A percentile compares a stretch with the other conserved stretches of the same genome.
These are phyloP conservation scores for Phytopythium aichiense DNA, from an alignment of 352 stramenopile genomes.

Conservation along the genomic window DNA sequence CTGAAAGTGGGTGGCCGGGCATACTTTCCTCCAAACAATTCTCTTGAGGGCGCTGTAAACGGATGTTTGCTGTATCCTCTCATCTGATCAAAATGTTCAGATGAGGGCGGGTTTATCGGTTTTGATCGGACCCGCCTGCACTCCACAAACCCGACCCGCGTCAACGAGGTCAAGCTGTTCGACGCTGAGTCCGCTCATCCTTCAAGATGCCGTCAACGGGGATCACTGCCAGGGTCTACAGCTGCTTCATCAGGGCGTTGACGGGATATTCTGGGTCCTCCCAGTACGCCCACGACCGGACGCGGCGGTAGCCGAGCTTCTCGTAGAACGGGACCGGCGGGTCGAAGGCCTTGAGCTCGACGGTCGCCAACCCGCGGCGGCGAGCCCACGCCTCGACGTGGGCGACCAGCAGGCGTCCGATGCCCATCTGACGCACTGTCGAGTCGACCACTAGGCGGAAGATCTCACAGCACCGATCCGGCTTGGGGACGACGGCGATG, in stretches of 20 bases:
- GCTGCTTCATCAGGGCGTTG: conserved; percentile 24
- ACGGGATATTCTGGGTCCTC: conserved; percentile 27
- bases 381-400: conserved; percentile 20
- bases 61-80: not conserved
- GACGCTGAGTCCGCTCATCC: too few species aligned
- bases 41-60: not conserved
- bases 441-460: conserved; percentile 25
- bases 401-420: conserved; percentile 21
- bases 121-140: too few species aligned
- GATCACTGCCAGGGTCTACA: not conserved
- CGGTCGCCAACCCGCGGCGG: conserved; percentile 12
- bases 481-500: conserved; percentile 18
- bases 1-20: not conserved
- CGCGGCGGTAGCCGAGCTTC: conserved; percentile 25
- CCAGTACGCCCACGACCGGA: conserved; percentile 16
- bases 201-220: too few species aligned
- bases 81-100: not conserved
- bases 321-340: conserved; percentile 24
- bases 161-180: not conserved
- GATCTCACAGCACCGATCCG: conserved; percentile 15
- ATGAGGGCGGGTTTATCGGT: too few species aligned
- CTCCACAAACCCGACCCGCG: not conserved
- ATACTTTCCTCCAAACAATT: not conserved
- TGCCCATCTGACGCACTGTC: conserved; percentile 17
- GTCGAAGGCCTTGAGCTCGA: conserved; percentile 15